Conservation (phyloP, 129 eudicot species). For the Centrapalus pauciflorus region DNA sequence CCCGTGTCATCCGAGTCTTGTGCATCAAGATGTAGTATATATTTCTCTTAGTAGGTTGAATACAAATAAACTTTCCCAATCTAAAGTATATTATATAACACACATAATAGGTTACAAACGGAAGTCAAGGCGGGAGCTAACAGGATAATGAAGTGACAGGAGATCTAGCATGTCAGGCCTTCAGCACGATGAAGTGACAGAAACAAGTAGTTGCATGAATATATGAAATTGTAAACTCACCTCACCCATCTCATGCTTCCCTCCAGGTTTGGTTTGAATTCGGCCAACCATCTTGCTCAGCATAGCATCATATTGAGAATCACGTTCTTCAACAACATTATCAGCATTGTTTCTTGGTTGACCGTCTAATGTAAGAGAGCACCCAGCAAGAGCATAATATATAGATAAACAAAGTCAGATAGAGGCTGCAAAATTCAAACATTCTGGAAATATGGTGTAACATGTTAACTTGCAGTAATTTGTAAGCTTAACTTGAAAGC, state of each 20-base stretch:
- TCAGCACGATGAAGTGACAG: not conserved
- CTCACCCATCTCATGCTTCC: conserved; percentile 96
- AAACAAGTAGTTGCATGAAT: not conserved
- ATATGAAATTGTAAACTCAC: conserved; percentile 42
- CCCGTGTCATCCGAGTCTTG: not conserved
- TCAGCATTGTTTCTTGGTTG: conserved; percentile 30
- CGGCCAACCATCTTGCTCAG: conserved; percentile 89
- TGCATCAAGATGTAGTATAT: not conserved
- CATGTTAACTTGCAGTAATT: not conserved
- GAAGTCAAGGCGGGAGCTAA: not conserved
- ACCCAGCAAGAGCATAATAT: not conserved
- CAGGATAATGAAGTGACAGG: no score
- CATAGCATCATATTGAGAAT: conserved; percentile 75
- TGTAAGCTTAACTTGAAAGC: not conserved
- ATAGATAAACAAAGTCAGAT: not conserved
- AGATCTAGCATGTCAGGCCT: not conserved
- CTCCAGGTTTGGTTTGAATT: conserved; percentile 82
- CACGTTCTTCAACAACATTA: conserved; percentile 60
- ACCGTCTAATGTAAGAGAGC: conserved; percentile 30
- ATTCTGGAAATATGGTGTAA: not conserved
- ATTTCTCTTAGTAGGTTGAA: no score
- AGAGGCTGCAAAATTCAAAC: conserved; percentile 13
- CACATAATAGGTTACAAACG: not conserved
- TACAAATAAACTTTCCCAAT: not conserved
- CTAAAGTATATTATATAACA: not conserved